A percentile compares a stretch with the other conserved stretches of the same genome.
Evolutionary conservation across 768 basidiomycete species (phyloP).

Genomic region (Tulasnella calospora): DNA sequence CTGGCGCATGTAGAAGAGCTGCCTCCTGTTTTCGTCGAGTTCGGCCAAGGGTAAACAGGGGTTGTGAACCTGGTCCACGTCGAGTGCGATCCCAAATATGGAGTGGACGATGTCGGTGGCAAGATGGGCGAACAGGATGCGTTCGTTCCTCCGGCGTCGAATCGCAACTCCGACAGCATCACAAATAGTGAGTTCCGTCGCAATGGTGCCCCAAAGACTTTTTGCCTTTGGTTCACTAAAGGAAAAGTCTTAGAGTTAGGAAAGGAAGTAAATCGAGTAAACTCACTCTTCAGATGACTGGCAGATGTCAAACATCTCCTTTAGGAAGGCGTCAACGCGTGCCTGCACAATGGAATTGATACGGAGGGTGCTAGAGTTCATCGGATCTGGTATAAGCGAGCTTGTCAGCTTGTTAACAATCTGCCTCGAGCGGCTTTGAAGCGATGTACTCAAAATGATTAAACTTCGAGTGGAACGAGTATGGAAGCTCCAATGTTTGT

Average conservation of each 20-base stretch:
- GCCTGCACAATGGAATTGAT: neutral
- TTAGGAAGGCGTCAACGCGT: neutral
- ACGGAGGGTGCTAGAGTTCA: neutral
- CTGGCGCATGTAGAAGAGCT: neutral
- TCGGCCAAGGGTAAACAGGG: neutral
- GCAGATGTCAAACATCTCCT: neutral
- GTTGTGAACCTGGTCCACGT: neutral
- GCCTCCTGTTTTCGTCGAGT: neutral
- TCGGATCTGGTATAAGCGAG: too few relatives aligned
- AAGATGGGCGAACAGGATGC: neutral
- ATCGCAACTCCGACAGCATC: neutral
- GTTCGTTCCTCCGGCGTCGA: neutral
- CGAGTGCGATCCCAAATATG: neutral
- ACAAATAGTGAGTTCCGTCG: neutral
- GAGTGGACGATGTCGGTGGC: neutral
- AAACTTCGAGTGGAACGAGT: too few relatives aligned
- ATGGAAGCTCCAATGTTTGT: too few relatives aligned
- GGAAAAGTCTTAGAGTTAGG: neutral
- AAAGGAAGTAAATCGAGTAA: neutral
- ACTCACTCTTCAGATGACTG: neutral
- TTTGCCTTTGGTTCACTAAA: neutral
- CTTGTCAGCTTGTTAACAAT: too few relatives aligned
- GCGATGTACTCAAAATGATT: too few relatives aligned
- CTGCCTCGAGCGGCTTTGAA: too few relatives aligned
- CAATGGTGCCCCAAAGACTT: neutral